phyloP scores from a whole-genome alignment of 768 basidiomycete genomes.

The Pseudohyphozyma bogoriensis region DNA sequence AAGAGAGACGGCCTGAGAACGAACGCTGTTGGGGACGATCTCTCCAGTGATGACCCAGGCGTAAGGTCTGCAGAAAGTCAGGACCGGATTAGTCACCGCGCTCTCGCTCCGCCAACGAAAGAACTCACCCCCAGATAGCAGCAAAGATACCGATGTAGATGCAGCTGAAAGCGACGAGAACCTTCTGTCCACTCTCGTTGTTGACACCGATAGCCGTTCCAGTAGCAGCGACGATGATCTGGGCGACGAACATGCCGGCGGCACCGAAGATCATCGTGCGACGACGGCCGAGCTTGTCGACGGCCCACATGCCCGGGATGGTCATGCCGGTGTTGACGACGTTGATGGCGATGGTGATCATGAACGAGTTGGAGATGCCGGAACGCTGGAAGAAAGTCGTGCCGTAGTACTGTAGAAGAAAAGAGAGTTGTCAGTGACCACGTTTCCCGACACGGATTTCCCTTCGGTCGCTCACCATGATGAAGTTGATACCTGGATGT shows the following conservation, averaged over 20 bases:
- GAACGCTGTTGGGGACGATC: no score
- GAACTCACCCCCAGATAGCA: slow-evolving; percentile 63
- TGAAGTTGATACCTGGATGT: slow-evolving; percentile 61
- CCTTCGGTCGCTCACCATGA: no score
- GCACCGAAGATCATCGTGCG: slow-evolving; percentile 68
- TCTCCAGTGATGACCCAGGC: slow-evolving; percentile 56
- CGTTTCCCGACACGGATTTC: no score
- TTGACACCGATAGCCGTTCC: slow-evolving; percentile 41
- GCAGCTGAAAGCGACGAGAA: slow-evolving; percentile 23
- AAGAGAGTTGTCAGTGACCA: no score
- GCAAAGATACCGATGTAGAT: slow-evolving; percentile 33
- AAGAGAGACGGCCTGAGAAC: no score
- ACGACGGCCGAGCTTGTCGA: slow-evolving; percentile 72
- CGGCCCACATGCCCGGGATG: slow-evolving; percentile 36
- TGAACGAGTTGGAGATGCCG: slow-evolving; percentile 26
- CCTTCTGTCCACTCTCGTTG: slow-evolving; percentile 43
- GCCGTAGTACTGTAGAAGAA: neutral
- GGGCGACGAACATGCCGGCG: slow-evolving; percentile 66
- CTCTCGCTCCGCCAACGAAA: no score
- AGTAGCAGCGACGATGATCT: slow-evolving; percentile 63
- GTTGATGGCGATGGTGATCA: slow-evolving; percentile 31
- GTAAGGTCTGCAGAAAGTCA: no score
- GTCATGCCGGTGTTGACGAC: slow-evolving; percentile 68
- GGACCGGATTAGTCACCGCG: no score
- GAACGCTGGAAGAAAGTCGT: slow-evolving; percentile 35